Evolutionary conservation across 306 rosid species (phyloP).

Genomic region (Cajanus cajan): DNA sequence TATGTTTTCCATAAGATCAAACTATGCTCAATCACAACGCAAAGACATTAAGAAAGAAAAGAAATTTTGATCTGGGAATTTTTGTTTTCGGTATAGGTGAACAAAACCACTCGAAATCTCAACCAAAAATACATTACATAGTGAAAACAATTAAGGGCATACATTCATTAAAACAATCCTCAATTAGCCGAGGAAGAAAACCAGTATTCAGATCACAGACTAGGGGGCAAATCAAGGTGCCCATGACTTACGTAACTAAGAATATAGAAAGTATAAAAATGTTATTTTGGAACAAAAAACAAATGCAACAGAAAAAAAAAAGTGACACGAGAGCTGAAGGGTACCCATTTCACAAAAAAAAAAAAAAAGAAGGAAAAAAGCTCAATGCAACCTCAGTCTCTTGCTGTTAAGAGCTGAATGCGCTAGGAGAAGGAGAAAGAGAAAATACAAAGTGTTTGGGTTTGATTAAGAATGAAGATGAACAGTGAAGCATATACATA

Average conservation of each 20-base stretch:
- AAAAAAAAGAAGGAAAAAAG: not conserved
- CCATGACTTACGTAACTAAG: not conserved
- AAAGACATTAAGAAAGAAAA: conserved; percentile 19
- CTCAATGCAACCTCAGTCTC: not conserved
- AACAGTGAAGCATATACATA: conserved; percentile 33
- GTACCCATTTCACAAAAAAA: not conserved
- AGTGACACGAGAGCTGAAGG: not conserved
- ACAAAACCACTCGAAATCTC: not conserved
- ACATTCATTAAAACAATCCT: not conserved
- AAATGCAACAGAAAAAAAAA: not conserved
- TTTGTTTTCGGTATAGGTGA: not conserved
- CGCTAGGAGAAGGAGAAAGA: not conserved
- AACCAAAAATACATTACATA: not conserved
- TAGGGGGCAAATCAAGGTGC: not conserved
- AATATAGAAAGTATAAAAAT: not conserved
- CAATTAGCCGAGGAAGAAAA: conserved; percentile 11
- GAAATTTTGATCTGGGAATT: conserved; percentile 31
- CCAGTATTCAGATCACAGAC: not conserved
- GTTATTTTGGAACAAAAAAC: not conserved
- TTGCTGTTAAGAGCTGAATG: not conserved
- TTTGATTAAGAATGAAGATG: not conserved
- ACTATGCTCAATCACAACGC: not conserved
- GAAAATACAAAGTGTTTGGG: not conserved
- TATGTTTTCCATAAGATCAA: conserved; percentile 16
- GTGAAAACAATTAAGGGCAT: not conserved